Conservation (phyloP, 164 flowering plant species). For the Piper longum region DNA sequence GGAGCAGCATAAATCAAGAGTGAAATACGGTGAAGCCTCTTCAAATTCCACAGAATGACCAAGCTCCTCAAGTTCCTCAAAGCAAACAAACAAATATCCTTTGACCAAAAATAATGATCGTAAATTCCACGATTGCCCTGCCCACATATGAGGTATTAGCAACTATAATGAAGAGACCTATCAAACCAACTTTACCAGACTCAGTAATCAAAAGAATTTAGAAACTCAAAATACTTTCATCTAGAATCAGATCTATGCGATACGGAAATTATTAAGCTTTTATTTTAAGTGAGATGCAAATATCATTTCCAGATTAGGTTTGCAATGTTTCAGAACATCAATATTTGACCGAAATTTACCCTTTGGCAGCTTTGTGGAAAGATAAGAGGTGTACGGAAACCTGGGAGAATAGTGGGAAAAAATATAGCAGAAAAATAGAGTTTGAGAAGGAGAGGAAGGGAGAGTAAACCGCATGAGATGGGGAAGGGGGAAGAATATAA, state of each 20-base stretch:
- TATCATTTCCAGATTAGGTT: no score
- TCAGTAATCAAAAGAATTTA: not conserved
- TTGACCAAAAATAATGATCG: constrained; percentile 51
- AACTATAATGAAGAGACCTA: not conserved
- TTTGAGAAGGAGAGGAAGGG: no score
- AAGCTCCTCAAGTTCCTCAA: constrained; percentile 46
- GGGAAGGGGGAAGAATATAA: no score
- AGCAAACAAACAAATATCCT: constrained; percentile 44
- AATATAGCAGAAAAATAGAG: no score
- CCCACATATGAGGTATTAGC: not conserved
- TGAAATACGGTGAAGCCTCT: constrained; percentile 29
- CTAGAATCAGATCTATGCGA: not conserved
- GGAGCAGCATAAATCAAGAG: constrained; percentile 45
- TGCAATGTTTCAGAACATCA: no score
- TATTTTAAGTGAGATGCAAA: no score
- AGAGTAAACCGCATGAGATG: no score
- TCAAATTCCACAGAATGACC: constrained; percentile 14
- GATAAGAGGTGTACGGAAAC: no score
- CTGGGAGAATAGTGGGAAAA: no score
- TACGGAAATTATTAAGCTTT: not conserved
- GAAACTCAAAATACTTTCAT: not conserved
- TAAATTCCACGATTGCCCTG: constrained; percentile 48
- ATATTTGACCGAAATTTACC: no score
- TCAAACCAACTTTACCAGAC: not conserved
- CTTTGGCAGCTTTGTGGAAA: no score